Conservation (phyloP, 208 protist genomes). For the Wallacemonas collosoma region DNA sequence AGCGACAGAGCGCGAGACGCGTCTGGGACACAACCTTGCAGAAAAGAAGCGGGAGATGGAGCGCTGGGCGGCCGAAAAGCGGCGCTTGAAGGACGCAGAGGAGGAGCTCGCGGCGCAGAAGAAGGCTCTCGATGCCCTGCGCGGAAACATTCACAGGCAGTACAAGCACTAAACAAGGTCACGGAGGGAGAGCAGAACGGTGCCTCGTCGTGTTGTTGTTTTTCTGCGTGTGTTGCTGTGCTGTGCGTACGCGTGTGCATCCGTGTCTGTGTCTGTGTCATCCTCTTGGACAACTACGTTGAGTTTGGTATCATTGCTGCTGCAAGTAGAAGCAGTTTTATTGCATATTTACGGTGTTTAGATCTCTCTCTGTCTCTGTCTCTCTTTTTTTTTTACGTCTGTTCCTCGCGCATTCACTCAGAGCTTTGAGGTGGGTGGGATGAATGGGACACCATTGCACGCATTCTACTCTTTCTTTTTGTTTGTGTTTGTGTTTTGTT, state of each 20-base stretch:
- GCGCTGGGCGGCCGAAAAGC: constrained; percentile 51
- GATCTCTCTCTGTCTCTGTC: too few relatives aligned
- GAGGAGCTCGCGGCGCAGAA: constrained; percentile 43
- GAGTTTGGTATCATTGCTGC: too few relatives aligned
- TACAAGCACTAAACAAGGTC: constrained; percentile 24
- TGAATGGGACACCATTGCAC: too few relatives aligned
- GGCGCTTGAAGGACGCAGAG: constrained; percentile 41
- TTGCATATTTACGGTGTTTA: too few relatives aligned
- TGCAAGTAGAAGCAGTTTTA: too few relatives aligned
- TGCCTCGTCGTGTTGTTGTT: constrained; percentile 1
- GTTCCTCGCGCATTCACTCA: too few relatives aligned
- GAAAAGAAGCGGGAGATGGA: constrained; percentile 47
- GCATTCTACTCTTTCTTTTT: constrained; percentile 15
- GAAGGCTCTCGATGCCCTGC: constrained; percentile 45
- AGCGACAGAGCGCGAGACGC: constrained; percentile 50
- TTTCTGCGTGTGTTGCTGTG: neutral
- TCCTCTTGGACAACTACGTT: too few relatives aligned
- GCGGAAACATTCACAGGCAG: constrained; percentile 62
- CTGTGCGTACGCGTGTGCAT: neutral
- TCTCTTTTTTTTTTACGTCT: too few relatives aligned
- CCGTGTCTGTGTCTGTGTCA: too few relatives aligned
- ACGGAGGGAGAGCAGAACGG: neutral
- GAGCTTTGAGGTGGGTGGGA: too few relatives aligned
- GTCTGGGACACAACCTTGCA: constrained; percentile 37
- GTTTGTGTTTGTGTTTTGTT: constrained; percentile 15